Conservation (phyloP, 2,329 filamentous ascomycete species). For the Calonectria hawksworthii region DNA sequence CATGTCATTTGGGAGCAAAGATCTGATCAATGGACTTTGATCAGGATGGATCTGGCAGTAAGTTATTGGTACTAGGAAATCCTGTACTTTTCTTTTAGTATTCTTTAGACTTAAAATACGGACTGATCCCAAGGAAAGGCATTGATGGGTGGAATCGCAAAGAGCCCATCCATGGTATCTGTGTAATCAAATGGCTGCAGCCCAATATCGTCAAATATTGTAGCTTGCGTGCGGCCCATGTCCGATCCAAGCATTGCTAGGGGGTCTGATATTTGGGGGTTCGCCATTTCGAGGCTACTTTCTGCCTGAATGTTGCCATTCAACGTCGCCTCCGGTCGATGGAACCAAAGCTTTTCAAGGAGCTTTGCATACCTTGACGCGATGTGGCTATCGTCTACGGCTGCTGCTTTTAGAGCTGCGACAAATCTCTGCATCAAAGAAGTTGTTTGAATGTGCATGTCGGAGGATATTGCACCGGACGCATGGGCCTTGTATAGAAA, state of each 20-base stretch:
- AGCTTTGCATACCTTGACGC: conserved; percentile 28
- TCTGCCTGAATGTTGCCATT: background rate
- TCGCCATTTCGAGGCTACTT: background rate
- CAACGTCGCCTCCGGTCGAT: background rate
- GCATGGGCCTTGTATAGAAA: conserved; percentile 30
- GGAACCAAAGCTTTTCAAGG: conserved; percentile 24
- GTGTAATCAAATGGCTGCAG: conserved; percentile 29
- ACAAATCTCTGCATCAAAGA: conserved; percentile 25
- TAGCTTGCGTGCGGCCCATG: background rate
- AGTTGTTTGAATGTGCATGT: conserved; percentile 11
- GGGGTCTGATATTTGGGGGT: conserved; percentile 5
- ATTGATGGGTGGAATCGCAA: conserved; percentile 24
- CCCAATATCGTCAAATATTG: conserved; percentile 24
- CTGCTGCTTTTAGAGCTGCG: conserved; percentile 17
- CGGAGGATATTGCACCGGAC: conserved; percentile 23
- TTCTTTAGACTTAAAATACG: background rate
- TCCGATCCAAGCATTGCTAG: conserved; percentile 22
- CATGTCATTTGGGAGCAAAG: background rate
- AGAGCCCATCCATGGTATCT: conserved; percentile 24
- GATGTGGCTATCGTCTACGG: conserved; percentile 26
- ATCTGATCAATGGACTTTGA: background rate
- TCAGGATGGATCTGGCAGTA: background rate
- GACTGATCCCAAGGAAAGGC: conserved; percentile 21
- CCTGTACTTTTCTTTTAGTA: too few relatives aligned
- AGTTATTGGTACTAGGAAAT: too few relatives aligned